Conservation (phyloP, 768 basidiomycete genomes). For the Mrakia hoshinonis region DNA sequence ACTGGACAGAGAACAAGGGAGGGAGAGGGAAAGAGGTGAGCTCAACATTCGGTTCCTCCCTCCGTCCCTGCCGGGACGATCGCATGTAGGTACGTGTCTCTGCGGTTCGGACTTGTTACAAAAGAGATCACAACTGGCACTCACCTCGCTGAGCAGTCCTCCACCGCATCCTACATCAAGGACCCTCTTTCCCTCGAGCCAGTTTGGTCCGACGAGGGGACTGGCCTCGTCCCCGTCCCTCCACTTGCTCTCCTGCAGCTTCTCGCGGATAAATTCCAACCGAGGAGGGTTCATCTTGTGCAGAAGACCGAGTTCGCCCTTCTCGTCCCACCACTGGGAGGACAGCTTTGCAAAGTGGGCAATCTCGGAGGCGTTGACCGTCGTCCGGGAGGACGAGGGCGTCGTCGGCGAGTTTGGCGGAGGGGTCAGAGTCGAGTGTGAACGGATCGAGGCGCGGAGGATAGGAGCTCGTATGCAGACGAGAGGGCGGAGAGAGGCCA, state of each 20-base stretch:
- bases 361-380: constrained; percentile 71
- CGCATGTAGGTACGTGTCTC: background rate
- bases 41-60: background rate
- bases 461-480: background rate
- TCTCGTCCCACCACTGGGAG: constrained; percentile 92
- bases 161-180: constrained; percentile 95
- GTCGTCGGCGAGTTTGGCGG: background rate
- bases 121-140: constrained; percentile 25
- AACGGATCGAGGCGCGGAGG: background rate
- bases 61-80: too few relatives aligned
- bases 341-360: constrained; percentile 81
- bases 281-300: constrained; percentile 93
- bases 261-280: constrained; percentile 60
- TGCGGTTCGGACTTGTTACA: background rate
- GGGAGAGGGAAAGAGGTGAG: background rate
- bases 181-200: constrained; percentile 59
- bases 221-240: constrained; percentile 14
- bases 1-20: constrained; percentile 45
- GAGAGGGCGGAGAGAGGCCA: background rate
- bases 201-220: constrained; percentile 28
- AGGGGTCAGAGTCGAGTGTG: background rate
- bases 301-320: constrained; percentile 75
- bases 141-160: constrained; percentile 80
- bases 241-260: constrained; percentile 32
- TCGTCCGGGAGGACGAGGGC: constrained; percentile 36